Conservation (phyloP, 1,284 basidiomycete species). For the Macrocystidia cucumis region DNA sequence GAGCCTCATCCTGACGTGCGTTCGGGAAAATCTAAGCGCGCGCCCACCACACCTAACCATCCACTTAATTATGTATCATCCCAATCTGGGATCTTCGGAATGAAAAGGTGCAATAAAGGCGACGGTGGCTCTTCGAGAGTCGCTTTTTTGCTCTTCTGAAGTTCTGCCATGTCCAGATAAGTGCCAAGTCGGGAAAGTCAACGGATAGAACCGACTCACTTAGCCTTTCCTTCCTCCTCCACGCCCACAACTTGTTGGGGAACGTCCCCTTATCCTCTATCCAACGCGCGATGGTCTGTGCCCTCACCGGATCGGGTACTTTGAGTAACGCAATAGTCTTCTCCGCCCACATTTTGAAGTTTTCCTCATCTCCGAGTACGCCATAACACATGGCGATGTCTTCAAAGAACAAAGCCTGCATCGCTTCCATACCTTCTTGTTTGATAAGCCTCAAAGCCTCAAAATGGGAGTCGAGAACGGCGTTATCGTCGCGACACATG, state of each 20-base stretch:
- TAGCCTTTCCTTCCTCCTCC: conserved; percentile 12
- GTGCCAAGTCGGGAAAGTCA: no score
- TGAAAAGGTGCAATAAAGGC: no score
- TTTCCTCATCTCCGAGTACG: conserved; percentile 23
- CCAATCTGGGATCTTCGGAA: no score
- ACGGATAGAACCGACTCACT: conserved; percentile 7
- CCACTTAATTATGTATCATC: no score
- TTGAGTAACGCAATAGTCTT: conserved; percentile 15
- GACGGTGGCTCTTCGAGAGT: no score
- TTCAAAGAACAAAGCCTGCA: conserved; percentile 24
- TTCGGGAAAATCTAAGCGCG: no score
- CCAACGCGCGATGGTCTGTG: conserved; percentile 19
- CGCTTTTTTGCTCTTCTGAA: no score
- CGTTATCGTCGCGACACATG: conserved; percentile 24
- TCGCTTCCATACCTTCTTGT: conserved; percentile 25
- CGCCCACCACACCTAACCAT: no score
- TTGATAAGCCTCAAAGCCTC: conserved; percentile 26
- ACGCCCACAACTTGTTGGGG: conserved; percentile 14
- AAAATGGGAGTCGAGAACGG: conserved; percentile 24
- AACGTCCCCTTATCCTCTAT: conserved; percentile 16
- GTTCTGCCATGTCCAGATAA: no score
- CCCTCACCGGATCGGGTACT: conserved; percentile 18
- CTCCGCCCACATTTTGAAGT: conserved; percentile 23
- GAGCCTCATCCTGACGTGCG: no score
- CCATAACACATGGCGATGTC: conserved; percentile 29